Base-by-base conservation (phyloP, 352 stramenopile genomes). In the Elongisporangium senticosum region DNA sequence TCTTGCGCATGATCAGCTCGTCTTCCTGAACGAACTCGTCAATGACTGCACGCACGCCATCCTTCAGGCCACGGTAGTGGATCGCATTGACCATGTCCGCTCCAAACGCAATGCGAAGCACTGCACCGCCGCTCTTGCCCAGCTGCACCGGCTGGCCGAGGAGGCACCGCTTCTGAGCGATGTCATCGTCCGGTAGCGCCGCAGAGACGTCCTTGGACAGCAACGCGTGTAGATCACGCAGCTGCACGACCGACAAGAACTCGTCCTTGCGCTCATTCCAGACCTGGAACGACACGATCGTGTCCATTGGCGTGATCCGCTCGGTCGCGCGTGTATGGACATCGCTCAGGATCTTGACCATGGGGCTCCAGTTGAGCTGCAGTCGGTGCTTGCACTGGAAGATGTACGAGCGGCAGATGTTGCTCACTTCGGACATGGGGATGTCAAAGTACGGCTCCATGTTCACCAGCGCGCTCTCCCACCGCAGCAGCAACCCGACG, bases 71-170 rank as follows among this genome's bases (percentile, higher is more conserved):
- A 22, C 69, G 68, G 57, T 71, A 68, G 64, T 84, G 81, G 50
- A 89, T 75, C 17, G 58, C 54, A 52, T 93, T 93, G 49, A 95
- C 71, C 83, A 96, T 96, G 56, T 95, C 87, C 21, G 87, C 87
- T 13, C 87, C 85, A 26, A 96, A 72, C 0, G 87, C 87, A 56
- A 95, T 91, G n/a, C 87, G 81, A 39, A 96, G 33, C 7, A 96
- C 83, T 49, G 73, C 76, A 40, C 73, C 71, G 0, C 58, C 55
- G 39, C 69, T 79, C 67, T 89, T 87, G 20, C 83, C 81, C 0
- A 93, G 76, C 51, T 80, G 75, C 28, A 96, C 87, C 7, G 87
- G 87, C 48, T 96, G 87, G 7, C 87, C 87, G 8, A 96, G 54
- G 17, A 94, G 56, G 48, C 78, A 93, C 5, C 80, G 69, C 61